Evolutionary conservation across 768 basidiomycete species (phyloP).

Genomic region (Podaxis sp.): DNA sequence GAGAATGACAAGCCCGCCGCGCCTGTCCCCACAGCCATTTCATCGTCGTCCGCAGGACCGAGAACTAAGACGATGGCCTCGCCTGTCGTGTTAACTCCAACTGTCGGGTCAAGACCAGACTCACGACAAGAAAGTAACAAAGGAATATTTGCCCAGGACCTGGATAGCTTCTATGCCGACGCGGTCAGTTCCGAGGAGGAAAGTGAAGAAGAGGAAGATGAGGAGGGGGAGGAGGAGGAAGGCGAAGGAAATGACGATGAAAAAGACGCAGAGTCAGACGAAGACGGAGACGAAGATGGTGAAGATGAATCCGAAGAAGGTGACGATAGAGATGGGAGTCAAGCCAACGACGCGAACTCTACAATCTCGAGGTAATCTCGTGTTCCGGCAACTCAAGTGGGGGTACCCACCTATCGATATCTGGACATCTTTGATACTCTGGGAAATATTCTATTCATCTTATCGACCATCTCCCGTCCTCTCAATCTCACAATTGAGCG

Average conservation of each 20-base stretch:
- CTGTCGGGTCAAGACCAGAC: conserved; percentile 39
- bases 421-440: neutral
- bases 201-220: conserved; percentile 26
- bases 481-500: neutral
- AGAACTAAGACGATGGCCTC: conserved; percentile 28
- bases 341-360: conserved; percentile 7
- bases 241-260: conserved; percentile 27
- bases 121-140: conserved; percentile 29
- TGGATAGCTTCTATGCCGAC: conserved; percentile 77
- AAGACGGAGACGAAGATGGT: conserved; percentile 26
- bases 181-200: conserved; percentile 19
- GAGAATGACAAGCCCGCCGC: conserved; percentile 48
- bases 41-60: conserved; percentile 28
- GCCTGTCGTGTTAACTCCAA: conserved; percentile 60
- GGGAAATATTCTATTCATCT: conserved; percentile 10
- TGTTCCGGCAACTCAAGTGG: neutral
- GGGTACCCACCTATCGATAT: conserved; percentile 1
- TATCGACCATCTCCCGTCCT: neutral
- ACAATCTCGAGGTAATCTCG: conserved; percentile 6
- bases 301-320: conserved; percentile 26
- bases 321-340: conserved; percentile 17
- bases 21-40: conserved; percentile 36
- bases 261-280: conserved; percentile 14
- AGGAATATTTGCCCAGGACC: conserved; percentile 50
- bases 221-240: conserved; percentile 27